Evolutionary conservation across 192 early-diverging fungal species (phyloP).

Genomic region (Obelidium mucronatum): DNA sequence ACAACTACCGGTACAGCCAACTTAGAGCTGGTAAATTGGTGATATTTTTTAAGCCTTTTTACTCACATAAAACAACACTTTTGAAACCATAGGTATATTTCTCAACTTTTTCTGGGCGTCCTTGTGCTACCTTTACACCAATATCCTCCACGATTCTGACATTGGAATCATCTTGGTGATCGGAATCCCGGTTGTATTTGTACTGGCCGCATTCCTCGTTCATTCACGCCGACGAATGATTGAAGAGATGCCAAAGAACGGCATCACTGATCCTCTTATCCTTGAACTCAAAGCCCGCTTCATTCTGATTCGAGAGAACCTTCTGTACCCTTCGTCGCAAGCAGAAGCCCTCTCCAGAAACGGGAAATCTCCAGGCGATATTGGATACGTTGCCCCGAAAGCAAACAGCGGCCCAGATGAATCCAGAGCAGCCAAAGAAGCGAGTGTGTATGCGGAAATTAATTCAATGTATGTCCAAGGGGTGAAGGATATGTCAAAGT

Average conservation of each 20-base stretch:
- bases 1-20: conserved; percentile 39
- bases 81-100: conserved; percentile 8
- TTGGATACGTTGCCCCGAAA: background rate
- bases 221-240: conserved; percentile 29
- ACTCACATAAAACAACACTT: background rate
- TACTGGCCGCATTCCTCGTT: conserved; percentile 32
- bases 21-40: conserved; percentile 32
- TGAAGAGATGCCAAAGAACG: conserved; percentile 13
- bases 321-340: conserved; percentile 35
- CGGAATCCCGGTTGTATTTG: conserved; percentile 23
- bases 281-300: conserved; percentile 46
- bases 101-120: conserved; percentile 48
- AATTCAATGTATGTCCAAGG: conserved; percentile 23
- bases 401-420: background rate
- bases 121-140: conserved; percentile 38
- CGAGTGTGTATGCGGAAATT: conserved; percentile 21
- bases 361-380: conserved; percentile 8
- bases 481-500: conserved; percentile 35
- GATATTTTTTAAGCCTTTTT: background rate
- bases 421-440: conserved; percentile 9
- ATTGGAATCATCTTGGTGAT: conserved; percentile 45
- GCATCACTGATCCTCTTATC: conserved; percentile 27
- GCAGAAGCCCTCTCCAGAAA: conserved; percentile 22
- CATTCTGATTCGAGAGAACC: conserved; percentile 18
- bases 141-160: conserved; percentile 43